Percentiles rank a stretch among this genome's conserved stretches.
Conservation (phyloP, 768 basidiomycete species). For the Strobilomyces dryophilus region DNA sequence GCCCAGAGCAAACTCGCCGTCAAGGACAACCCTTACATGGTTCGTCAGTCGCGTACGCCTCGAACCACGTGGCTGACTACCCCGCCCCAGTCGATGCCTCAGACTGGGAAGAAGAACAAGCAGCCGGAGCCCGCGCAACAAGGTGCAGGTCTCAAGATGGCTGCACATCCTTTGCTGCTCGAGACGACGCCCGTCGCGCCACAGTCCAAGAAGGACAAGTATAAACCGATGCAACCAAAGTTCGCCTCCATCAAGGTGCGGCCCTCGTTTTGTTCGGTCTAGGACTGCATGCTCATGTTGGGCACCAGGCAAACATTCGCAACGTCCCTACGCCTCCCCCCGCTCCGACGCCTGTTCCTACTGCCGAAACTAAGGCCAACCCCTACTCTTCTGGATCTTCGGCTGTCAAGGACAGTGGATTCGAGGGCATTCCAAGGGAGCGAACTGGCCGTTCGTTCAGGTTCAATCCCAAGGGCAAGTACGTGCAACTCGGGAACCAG, state of each 20-base stretch:
- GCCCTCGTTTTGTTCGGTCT: background rate
- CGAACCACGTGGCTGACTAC: background rate
- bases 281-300: background rate
- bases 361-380: conserved; percentile 51
- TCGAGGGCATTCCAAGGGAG: conserved; percentile 73
- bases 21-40: conserved; percentile 88
- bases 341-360: conserved; percentile 34
- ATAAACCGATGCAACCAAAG: conserved; percentile 99
- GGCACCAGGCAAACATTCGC: conserved; percentile 65
- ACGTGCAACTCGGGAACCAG: conserved; percentile 68
- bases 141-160: conserved; percentile 85
- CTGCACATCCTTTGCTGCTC: conserved; percentile 81
- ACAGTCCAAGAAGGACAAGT: conserved; percentile 61
- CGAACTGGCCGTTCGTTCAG: conserved; percentile 66
- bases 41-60: conserved; percentile 29
- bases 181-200: conserved; percentile 56
- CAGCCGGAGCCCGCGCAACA: conserved; percentile 64
- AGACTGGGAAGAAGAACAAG: conserved; percentile 47
- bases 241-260: conserved; percentile 90
- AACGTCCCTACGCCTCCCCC: conserved; percentile 61
- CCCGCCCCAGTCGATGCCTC: conserved; percentile 46
- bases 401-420: conserved; percentile 53
- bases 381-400: conserved; percentile 65
- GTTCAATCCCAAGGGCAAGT: conserved; percentile 94
- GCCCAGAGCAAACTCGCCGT: conserved; percentile 72